Evolutionary conservation across 225 moss, liverwort and hornwort species (phyloP).

Genomic region (Physcomitrium patens): DNA sequence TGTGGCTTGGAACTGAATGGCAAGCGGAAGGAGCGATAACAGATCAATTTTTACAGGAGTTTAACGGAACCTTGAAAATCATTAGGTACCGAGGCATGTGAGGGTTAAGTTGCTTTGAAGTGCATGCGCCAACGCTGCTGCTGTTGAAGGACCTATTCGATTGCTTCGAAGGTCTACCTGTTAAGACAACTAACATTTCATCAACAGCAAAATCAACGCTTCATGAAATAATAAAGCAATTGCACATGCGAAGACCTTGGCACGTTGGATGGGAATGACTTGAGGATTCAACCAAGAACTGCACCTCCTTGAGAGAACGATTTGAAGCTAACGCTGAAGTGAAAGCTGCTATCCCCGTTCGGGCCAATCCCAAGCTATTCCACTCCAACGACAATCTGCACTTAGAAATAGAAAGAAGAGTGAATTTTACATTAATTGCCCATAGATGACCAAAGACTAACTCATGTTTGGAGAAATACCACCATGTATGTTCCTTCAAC

Average conservation of each 20-base stretch:
- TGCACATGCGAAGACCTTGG: too few species aligned
- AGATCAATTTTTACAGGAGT: constrained; percentile 10
- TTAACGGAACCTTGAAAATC: constrained; percentile 29
- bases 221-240: neutral
- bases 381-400: constrained; percentile 59
- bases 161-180: constrained; percentile 66
- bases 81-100: constrained; percentile 54
- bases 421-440: neutral
- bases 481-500: neutral
- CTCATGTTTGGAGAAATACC: too few species aligned
- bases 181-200: neutral
- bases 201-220: neutral
- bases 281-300: neutral
- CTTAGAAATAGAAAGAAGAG: neutral
- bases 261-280: neutral
- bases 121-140: constrained; percentile 51
- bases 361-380: constrained; percentile 67
- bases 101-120: constrained; percentile 58
- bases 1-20: neutral
- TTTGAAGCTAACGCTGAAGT: constrained; percentile 59
- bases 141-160: constrained; percentile 53
- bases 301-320: constrained; percentile 50
- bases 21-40: neutral
- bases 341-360: constrained; percentile 54
- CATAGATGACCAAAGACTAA: neutral